Conservation (phyloP, 305 asterid species). For the Fraxinus ornus region DNA sequence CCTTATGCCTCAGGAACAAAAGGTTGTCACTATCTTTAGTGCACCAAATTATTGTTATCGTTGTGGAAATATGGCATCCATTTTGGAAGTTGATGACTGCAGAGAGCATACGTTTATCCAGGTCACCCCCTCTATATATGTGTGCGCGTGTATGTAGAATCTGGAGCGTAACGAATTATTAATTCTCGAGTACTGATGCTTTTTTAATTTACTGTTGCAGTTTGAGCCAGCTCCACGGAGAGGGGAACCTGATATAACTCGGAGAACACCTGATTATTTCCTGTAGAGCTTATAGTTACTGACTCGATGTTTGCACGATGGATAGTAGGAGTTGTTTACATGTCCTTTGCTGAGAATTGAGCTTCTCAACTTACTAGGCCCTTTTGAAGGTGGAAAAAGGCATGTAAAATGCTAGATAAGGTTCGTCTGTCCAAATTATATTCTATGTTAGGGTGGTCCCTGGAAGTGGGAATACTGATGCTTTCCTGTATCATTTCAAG, state of each 20-base stretch:
- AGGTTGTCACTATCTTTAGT: slow-evolving; percentile 90
- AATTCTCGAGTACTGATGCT: not conserved
- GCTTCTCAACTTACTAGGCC: slow-evolving; percentile 19
- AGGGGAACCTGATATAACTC: slow-evolving; percentile 93
- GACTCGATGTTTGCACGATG: slow-evolving; percentile 24
- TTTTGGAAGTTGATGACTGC: slow-evolving; percentile 87
- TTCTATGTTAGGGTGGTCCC: slow-evolving; percentile 26
- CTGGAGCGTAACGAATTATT: not conserved
- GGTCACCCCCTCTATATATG: slow-evolving; percentile 31
- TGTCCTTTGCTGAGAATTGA: slow-evolving; percentile 24
- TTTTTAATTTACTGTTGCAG: slow-evolving; percentile 36
- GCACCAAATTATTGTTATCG: slow-evolving; percentile 95
- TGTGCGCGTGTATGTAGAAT: not conserved
- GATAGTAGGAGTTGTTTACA: slow-evolving; percentile 15
- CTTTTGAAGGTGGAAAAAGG: slow-evolving; percentile 28
- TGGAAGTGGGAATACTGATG: slow-evolving; percentile 35
- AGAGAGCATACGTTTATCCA: slow-evolving; percentile 88
- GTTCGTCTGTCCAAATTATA: slow-evolving; percentile 24
- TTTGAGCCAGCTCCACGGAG: slow-evolving; percentile 99
- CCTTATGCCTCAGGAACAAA: slow-evolving; percentile 62
- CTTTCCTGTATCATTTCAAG: slow-evolving; percentile 37
- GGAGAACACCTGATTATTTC: slow-evolving; percentile 96
- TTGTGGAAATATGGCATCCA: slow-evolving; percentile 98
- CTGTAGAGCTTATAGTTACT: slow-evolving; percentile 42
- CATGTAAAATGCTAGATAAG: slow-evolving; percentile 32